A percentile compares a stretch with the other conserved stretches of the same genome.
Evolutionary conservation across 208 protist species (phyloP).

Genomic region (Wallacemonas sp.): DNA sequence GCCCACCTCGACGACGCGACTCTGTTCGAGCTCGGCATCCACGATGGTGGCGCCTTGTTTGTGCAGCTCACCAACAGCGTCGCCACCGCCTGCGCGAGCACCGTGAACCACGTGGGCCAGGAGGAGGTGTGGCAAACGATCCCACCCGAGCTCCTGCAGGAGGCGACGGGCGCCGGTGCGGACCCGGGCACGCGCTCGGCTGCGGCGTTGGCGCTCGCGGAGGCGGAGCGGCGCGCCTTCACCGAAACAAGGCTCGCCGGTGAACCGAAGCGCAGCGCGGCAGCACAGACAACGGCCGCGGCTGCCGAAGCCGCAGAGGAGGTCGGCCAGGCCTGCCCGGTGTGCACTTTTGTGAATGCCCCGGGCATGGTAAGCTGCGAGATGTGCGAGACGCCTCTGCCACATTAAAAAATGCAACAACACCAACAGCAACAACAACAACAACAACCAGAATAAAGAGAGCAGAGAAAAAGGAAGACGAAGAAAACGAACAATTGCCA

Average conservation of each 20-base stretch:
- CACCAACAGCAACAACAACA: background rate
- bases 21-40: slow-evolving; percentile 68
- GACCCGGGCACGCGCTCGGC: slow-evolving; percentile 6
- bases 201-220: slow-evolving; percentile 6
- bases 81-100: slow-evolving; percentile 29
- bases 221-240: slow-evolving; percentile 1
- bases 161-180: slow-evolving; percentile 13
- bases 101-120: slow-evolving; percentile 11
- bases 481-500: no score
- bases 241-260: background rate
- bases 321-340: slow-evolving; percentile 42
- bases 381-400: slow-evolving; percentile 81
- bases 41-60: slow-evolving; percentile 61
- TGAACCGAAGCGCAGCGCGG: background rate
- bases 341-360: slow-evolving; percentile 84
- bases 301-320: slow-evolving; percentile 16
- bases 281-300: background rate
- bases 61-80: slow-evolving; percentile 60
- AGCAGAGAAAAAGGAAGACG: no score
- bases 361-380: slow-evolving; percentile 65
- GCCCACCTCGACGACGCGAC: slow-evolving; percentile 48
- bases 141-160: slow-evolving; percentile 47
- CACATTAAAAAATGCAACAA: background rate
- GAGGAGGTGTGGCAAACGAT: slow-evolving; percentile 69
- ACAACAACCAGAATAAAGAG: background rate